Percentiles rank a stretch among this genome's conserved stretches.
phyloP scores from a whole-genome alignment of 495 filamentous ascomycete genomes.

The Penicillium flavigenum region DNA sequence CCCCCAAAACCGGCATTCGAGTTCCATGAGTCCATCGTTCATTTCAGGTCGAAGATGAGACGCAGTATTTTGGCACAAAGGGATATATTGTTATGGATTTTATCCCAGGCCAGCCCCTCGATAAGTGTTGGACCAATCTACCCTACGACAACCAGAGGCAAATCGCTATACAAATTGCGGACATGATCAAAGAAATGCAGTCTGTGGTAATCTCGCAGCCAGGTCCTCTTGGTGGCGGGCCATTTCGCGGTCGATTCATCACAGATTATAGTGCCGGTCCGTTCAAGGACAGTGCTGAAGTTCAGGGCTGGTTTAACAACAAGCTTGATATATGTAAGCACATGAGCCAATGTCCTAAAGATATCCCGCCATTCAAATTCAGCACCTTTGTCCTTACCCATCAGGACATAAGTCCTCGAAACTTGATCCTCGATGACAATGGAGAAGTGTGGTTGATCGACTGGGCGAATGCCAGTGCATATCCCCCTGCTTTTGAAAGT shows the following conservation, averaged over 20 bases:
- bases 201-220: constrained; percentile 21
- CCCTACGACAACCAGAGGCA: constrained; percentile 13
- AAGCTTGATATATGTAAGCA: constrained; percentile 30
- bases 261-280: constrained; percentile 32
- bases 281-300: constrained; percentile 23
- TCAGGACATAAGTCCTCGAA: constrained; percentile 31
- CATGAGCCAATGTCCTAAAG: not conserved
- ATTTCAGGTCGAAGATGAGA: constrained; percentile 22
- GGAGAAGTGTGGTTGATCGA: constrained; percentile 29
- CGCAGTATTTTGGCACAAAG: constrained; percentile 26
- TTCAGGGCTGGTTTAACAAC: constrained; percentile 37
- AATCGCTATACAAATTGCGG: constrained; percentile 23
- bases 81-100: constrained; percentile 40
- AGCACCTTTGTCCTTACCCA: constrained; percentile 30
- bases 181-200: constrained; percentile 28
- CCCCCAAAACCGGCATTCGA: constrained; percentile 17
- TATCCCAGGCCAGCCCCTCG: constrained; percentile 27
- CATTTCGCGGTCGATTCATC: constrained; percentile 29
- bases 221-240: constrained; percentile 29
- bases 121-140: constrained; percentile 28
- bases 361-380: constrained; percentile 21
- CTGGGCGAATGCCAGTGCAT: constrained; percentile 30
- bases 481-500: constrained; percentile 29
- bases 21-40: constrained; percentile 24
- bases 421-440: constrained; percentile 27